Evolutionary conservation across 192 early-diverging fungal species (phyloP), one percentile per base, ranked within the genome.

Genomic region (Gonapodya sp.): DNA sequence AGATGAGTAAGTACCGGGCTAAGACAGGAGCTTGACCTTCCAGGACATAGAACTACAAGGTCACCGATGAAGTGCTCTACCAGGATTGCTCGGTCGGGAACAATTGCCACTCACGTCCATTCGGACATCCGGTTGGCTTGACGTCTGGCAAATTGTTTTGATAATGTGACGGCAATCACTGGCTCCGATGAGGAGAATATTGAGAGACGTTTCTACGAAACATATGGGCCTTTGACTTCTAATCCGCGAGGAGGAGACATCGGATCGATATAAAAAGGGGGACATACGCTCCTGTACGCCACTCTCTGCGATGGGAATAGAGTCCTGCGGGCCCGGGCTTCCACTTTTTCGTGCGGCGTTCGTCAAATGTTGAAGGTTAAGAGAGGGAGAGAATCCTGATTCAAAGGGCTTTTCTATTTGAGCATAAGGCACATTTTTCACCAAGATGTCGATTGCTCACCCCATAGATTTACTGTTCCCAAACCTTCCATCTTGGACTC

Each of bases 21-120:
- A 91, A 73, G 18, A 82, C 31, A 0, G 86, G 81, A 0, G 83
- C 79, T 80, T 91, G 88, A 0, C 86, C 36, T 79, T 91, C 90
- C 31, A 90, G 79, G 31, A 91, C 84, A 37, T 87, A 82, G 73
- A 91, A 89, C 88, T 91, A 79, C 31, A 35, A n/a, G n/a, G 2
- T 31, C 36, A 81, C 31, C 31, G 0, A 36, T 73, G 0, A 0
- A n/a, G n/a, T 36, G 36, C 75, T 80, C 78, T 81, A 1, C 18
- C 78, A 73, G 36, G 34, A 33, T 1, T 35, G 74, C 46, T 1
- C 35, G 18, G 30, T 64, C 46, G 78, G 1, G 1, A 0, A 36
- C 1, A 31, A 31, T 30, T 0, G 18, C 16, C 18, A 78, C 78
- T 2, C 75, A 87, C 75, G 80, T 84, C 36, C 0, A 84, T 36